Evolutionary conservation across 805 yeast genomes (phyloP).

Genomic region (Blastobotrys parvus): DNA sequence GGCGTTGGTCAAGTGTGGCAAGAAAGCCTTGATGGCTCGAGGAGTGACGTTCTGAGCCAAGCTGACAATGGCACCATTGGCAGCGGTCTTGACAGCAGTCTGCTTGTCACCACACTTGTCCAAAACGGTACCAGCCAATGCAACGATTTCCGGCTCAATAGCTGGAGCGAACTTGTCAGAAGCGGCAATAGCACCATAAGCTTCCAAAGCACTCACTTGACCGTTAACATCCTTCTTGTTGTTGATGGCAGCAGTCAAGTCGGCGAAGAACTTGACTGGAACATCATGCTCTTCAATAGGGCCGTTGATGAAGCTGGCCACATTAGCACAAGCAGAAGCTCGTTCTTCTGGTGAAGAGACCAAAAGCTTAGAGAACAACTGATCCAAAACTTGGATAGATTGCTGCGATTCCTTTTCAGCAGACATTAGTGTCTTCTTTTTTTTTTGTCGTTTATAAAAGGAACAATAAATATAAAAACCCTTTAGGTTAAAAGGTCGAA

Average conservation of each 20-base stretch:
- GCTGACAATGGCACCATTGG: constrained; percentile 67
- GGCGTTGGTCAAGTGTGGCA: constrained; percentile 69
- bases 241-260: constrained; percentile 65
- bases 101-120: constrained; percentile 87
- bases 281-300: constrained; percentile 98
- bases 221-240: constrained; percentile 65
- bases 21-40: constrained; percentile 79
- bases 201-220: constrained; percentile 73
- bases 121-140: constrained; percentile 60
- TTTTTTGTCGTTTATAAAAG: neutral
- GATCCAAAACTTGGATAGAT: constrained; percentile 66
- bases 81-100: constrained; percentile 62
- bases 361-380: constrained; percentile 85
- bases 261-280: constrained; percentile 77
- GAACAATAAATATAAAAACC: neutral
- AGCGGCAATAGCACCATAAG: constrained; percentile 78
- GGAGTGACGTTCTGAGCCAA: constrained; percentile 83
- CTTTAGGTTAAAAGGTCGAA: neutral
- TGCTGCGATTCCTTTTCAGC: constrained; percentile 16
- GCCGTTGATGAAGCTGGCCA: constrained; percentile 90
- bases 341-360: constrained; percentile 82
- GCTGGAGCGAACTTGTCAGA: constrained; percentile 69
- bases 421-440: constrained; percentile 11
- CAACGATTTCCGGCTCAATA: constrained; percentile 92
- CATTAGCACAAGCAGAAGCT: constrained; percentile 77